These are phyloP conservation scores for Chrysosporium queenslandicum DNA, from an alignment of 2,329 filamentous ascomycete species.

Conservation along the genomic window DNA sequence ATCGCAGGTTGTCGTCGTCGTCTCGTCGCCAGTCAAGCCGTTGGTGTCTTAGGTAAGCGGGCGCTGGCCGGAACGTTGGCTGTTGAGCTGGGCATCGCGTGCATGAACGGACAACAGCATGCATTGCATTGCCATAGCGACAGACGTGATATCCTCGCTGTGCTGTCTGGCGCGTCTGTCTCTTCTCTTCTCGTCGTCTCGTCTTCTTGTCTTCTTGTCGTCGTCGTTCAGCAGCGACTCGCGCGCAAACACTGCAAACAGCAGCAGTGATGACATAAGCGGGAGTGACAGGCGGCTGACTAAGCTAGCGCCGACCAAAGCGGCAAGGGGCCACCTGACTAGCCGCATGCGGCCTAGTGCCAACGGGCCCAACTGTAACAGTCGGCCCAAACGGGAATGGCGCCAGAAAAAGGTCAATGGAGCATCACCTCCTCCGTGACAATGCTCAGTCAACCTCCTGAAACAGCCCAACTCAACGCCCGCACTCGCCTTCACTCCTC, in stretches of 20 bases:
- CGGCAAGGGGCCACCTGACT: neutral
- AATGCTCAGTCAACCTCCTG: conserved; percentile 12
- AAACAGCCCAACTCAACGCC: conserved; percentile 11
- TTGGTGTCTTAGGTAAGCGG: neutral
- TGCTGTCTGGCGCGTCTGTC: too few species aligned
- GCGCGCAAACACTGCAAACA: too few species aligned
- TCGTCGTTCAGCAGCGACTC: too few species aligned
- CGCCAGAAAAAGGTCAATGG: neutral
- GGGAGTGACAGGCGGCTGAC: neutral
- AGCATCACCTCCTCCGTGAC: neutral
- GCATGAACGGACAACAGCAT: too few species aligned
- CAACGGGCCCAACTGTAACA: neutral
- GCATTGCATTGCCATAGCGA: too few species aligned
- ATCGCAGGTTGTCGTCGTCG: neutral
- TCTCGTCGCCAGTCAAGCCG: neutral
- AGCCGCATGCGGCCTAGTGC: conserved; percentile 2
- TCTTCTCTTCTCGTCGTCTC: too few species aligned
- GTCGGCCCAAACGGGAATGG: conserved; percentile 9
- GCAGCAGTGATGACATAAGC: conserved; percentile 8
- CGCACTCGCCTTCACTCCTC: neutral
- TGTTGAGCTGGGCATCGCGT: too few species aligned
- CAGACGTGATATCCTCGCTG: too few species aligned
- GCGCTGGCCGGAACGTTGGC: too few species aligned
- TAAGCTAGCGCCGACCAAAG: neutral
- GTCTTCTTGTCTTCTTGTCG: too few species aligned